Conservation (phyloP, 345 rosid genomes). For the Pugionium cornutum region DNA sequence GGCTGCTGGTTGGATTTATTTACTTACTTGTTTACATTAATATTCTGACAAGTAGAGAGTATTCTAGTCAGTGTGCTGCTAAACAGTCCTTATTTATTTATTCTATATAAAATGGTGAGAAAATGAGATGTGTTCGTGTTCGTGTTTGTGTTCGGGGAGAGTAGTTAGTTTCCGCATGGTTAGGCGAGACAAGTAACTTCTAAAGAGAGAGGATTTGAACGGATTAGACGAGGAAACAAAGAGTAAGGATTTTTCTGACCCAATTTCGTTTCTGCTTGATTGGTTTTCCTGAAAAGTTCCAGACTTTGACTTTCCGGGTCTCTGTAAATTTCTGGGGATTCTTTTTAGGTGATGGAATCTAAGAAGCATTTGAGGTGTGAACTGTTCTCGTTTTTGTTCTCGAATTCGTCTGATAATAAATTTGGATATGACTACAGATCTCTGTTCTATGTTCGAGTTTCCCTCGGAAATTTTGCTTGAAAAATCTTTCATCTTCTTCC, state of each 20-base stretch:
- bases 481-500: no score
- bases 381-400: not conserved
- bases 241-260: not conserved
- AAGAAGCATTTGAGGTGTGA: not conserved
- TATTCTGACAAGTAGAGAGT: constrained; percentile 8
- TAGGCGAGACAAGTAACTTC: constrained; percentile 12
- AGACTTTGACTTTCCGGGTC: constrained; percentile 4
- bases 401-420: not conserved
- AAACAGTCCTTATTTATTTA: constrained; percentile 22
- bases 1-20: constrained; percentile 11
- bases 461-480: no score
- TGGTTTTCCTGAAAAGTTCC: not conserved
- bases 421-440: constrained; percentile 4
- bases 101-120: constrained; percentile 5
- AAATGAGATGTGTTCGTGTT: constrained; percentile 35
- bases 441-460: not conserved
- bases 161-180: constrained; percentile 40
- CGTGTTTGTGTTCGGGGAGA: no score
- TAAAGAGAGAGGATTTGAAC: constrained; percentile 25
- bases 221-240: constrained; percentile 33
- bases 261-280: not conserved
- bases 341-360: not conserved
- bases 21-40: not conserved
- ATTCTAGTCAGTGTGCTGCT: constrained; percentile 19
- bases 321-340: not conserved